Conservation (phyloP, 1,139 yeast genomes). For the Kodamaea ohmeri region DNA sequence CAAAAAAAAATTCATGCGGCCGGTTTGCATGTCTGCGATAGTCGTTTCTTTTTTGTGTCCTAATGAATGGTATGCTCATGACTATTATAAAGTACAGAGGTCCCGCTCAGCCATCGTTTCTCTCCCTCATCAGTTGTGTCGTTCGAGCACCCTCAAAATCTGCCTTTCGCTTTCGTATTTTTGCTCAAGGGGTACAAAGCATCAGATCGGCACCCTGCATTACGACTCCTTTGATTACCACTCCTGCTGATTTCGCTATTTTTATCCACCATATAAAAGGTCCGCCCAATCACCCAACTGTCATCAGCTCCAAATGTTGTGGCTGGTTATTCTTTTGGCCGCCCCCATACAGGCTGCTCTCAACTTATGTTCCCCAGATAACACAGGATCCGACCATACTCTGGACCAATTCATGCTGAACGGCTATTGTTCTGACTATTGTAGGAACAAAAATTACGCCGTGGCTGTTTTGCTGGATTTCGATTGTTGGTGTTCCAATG, state of each 20-base stretch:
- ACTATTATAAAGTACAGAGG: background rate
- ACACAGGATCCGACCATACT: conserved; percentile 31
- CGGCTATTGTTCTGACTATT: conserved; percentile 52
- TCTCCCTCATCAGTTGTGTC: background rate
- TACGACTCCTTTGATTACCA: background rate
- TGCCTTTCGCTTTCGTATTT: background rate
- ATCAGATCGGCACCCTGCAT: background rate
- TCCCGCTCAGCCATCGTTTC: background rate
- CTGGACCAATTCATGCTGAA: conserved; percentile 42
- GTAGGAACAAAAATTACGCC: conserved; percentile 44
- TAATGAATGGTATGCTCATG: background rate
- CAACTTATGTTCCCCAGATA: conserved; percentile 45
- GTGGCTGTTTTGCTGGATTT: conserved; percentile 53
- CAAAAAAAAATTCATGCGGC: background rate
- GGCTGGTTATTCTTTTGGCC: conserved; percentile 7
- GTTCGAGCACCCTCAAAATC: background rate
- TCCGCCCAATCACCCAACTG: background rate
- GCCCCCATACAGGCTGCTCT: conserved; percentile 12
- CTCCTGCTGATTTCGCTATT: conserved; percentile 2
- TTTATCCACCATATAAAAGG: background rate
- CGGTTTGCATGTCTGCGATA: conserved; percentile 3
- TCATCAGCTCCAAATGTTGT: background rate
- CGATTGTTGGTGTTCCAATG: conserved; percentile 62
- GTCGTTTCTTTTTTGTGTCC: conserved; percentile 2
- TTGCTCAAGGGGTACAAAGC: background rate